Evolutionary conservation across 768 basidiomycete species (phyloP).

Genomic region (Mrakia blollopis): DNA sequence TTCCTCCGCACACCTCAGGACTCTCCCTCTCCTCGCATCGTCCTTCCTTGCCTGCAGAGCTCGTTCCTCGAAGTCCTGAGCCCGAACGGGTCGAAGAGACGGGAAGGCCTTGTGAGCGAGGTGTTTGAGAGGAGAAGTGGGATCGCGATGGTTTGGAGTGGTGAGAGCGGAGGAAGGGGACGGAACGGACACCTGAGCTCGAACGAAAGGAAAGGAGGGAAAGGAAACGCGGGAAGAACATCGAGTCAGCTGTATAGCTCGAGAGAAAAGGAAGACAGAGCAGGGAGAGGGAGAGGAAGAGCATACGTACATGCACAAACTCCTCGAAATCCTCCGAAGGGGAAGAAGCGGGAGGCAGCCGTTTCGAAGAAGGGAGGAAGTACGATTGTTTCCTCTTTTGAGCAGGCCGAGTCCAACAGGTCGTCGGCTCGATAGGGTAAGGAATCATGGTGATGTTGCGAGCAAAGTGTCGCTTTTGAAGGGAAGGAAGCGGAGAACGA

Average conservation of each 20-base stretch:
- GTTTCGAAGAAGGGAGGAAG: too few species aligned
- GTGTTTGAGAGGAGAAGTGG: neutral
- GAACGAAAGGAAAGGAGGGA: neutral
- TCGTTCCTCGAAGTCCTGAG: neutral
- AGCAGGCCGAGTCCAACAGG: neutral
- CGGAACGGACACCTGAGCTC: neutral
- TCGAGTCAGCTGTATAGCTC: neutral
- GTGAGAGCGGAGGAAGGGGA: neutral
- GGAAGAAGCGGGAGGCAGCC: neutral
- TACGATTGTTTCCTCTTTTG: neutral
- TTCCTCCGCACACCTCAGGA: neutral
- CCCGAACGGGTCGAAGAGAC: neutral
- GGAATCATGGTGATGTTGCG: neutral
- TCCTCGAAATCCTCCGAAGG: constrained; percentile 1
- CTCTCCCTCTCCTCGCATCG: neutral
- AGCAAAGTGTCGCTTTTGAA: neutral
- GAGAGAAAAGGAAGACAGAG: neutral
- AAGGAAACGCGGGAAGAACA: neutral
- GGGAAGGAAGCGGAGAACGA: constrained; percentile 20
- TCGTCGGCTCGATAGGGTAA: neutral
- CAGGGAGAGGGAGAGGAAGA: neutral
- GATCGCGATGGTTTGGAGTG: neutral
- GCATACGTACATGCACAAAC: neutral
- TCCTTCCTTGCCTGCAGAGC: neutral
- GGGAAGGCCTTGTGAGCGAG: neutral